These are phyloP conservation scores for Rhizopogon sp. DNA, from an alignment of 768 basidiomycete genomes.

Conservation along the genomic window DNA sequence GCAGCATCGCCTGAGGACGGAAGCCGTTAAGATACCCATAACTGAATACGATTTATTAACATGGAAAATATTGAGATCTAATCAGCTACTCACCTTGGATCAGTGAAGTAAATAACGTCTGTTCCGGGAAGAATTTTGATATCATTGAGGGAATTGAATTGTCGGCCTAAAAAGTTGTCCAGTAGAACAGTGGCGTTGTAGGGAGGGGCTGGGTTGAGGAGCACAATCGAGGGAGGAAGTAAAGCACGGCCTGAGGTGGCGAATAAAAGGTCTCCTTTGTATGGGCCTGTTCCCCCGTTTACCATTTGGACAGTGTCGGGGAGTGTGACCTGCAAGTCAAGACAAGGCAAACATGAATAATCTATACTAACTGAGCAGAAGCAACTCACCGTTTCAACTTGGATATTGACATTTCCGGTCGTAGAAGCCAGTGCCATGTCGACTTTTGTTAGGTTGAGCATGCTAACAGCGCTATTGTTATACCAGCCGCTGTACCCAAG, in stretches of 20 bases:
- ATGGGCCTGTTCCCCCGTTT: constrained; percentile 64
- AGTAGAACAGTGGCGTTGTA: constrained; percentile 65
- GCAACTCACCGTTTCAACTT: constrained; percentile 34
- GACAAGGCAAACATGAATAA: constrained; percentile 3
- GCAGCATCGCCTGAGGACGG: constrained; percentile 34
- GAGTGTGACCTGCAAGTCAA: constrained; percentile 44
- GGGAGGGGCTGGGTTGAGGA: constrained; percentile 60
- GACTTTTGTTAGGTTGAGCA: constrained; percentile 56
- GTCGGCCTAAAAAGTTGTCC: constrained; percentile 76
- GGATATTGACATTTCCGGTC: constrained; percentile 39
- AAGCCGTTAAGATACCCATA: constrained; percentile 33
- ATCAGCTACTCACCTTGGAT: constrained; percentile 45
- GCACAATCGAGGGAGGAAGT: constrained; percentile 55
- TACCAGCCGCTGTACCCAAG: constrained; percentile 60
- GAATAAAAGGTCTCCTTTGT: constrained; percentile 52
- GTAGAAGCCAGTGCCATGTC: constrained; percentile 37
- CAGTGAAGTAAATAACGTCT: constrained; percentile 72
- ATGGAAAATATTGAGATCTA: too few species aligned
- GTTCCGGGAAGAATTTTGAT: constrained; percentile 65
- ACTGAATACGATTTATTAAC: constrained; percentile 4
- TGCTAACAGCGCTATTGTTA: constrained; percentile 59
- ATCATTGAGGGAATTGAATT: constrained; percentile 82
- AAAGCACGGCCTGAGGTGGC: constrained; percentile 62
- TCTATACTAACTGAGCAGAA: neutral
- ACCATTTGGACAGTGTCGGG: constrained; percentile 62